Evolutionary conservation across 257 asterid species (phyloP).

Genomic region (Lithospermum erythrorhizon): DNA sequence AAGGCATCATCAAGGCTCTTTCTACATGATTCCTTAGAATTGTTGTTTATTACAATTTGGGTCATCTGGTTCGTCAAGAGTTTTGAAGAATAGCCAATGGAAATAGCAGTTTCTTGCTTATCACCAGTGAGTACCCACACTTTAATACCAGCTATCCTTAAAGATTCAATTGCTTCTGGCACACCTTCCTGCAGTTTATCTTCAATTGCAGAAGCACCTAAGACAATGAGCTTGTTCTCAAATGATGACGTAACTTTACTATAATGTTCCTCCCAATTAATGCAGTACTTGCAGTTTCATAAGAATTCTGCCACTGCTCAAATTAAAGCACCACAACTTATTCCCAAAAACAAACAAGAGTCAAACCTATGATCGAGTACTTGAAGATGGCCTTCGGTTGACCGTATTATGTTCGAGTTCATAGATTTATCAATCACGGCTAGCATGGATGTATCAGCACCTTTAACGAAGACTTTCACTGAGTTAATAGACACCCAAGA

Average conservation of each 20-base stretch:
- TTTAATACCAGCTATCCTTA: constrained; percentile 80
- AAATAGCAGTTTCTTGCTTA: constrained; percentile 97
- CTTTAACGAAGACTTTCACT: constrained; percentile 81
- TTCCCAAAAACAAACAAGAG: constrained; percentile 86
- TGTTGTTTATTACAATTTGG: constrained; percentile 62
- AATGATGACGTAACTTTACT: constrained; percentile 72
- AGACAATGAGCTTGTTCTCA: constrained; percentile 49
- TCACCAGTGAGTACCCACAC: constrained; percentile 99
- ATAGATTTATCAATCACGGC: constrained; percentile 45
- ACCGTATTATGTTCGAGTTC: constrained; percentile 35
- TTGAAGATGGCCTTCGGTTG: constrained; percentile 68
- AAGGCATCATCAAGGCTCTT: constrained; percentile 73
- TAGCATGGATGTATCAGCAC: constrained; percentile 94
- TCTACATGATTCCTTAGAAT: constrained; percentile 61
- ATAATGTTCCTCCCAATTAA: constrained; percentile 63
- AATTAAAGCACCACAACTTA: constrained; percentile 62
- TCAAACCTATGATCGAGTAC: constrained; percentile 77
- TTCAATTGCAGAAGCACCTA: constrained; percentile 90
- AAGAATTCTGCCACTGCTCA: constrained; percentile 75
- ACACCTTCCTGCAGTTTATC: constrained; percentile 94
- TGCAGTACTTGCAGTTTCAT: constrained; percentile 84
- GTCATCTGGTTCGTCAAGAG: constrained; percentile 68
- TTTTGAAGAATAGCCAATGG: constrained; percentile 90
- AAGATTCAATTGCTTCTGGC: constrained; percentile 91
- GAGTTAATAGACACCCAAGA: constrained; percentile 73